Conservation (phyloP, 2,329 filamentous ascomycete genomes). For the Emericellopsis atlantica region DNA sequence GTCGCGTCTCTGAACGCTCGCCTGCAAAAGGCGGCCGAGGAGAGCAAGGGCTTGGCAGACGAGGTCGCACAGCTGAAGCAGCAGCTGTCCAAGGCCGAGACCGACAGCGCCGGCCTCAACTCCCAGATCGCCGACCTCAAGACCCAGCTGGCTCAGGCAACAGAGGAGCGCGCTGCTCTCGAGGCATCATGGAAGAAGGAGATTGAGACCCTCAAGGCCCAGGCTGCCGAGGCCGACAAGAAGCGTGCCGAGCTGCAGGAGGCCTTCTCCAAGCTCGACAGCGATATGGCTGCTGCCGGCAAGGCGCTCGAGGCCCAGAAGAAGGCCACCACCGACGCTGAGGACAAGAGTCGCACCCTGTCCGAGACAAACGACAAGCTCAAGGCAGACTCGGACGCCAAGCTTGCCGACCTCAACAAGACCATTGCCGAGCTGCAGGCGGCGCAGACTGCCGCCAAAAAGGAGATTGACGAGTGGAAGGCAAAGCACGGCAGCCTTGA, state of each 20-base stretch:
- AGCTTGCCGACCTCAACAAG: conserved; percentile 17
- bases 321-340: conserved; percentile 2
- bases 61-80: background rate
- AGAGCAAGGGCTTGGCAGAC: background rate
- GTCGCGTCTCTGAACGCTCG: background rate
- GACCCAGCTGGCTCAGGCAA: conserved; percentile 16
- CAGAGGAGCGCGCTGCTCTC: conserved; percentile 11
- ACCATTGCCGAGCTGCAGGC: conserved; percentile 17
- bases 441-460: conserved; percentile 15
- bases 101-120: background rate
- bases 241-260: conserved; percentile 4
- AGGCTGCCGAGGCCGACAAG: conserved; percentile 18
- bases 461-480: conserved; percentile 12
- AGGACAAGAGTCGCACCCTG: conserved; percentile 7
- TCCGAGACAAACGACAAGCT: conserved; percentile 11
- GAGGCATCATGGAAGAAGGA: conserved; percentile 11
- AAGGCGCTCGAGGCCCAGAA: conserved; percentile 4
- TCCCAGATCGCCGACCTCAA: conserved; percentile 20
- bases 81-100: background rate
- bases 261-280: conserved; percentile 6
- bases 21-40: background rate
- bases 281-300: conserved; percentile 9
- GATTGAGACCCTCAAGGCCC: conserved; percentile 16
- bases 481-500: conserved; percentile 13
- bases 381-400: conserved; percentile 9